Evolutionary conservation across 164 flowering plant species (phyloP).

Genomic region (Piper longum): DNA sequence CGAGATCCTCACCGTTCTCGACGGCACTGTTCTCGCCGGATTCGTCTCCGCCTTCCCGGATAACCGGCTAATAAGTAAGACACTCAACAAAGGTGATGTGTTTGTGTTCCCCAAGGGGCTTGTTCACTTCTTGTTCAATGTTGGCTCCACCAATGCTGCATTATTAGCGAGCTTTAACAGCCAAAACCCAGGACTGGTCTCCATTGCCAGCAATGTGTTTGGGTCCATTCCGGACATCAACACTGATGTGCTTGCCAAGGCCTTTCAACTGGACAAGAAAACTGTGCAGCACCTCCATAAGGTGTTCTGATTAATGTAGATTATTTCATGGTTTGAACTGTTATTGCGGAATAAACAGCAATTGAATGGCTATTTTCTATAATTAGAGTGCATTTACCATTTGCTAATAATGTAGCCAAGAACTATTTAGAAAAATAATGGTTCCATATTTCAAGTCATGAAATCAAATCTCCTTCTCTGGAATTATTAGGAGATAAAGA

Average conservation of each 20-base stretch:
- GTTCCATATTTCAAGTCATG: too few species aligned
- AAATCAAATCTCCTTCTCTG: too few species aligned
- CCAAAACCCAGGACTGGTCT: not conserved
- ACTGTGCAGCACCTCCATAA: not conserved
- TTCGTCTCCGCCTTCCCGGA: constrained; percentile 1
- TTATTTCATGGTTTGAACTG: too few species aligned
- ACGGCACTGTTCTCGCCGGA: constrained; percentile 1
- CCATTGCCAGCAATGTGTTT: not conserved
- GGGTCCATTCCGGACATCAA: not conserved
- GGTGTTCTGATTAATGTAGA: too few species aligned
- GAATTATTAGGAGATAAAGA: too few species aligned
- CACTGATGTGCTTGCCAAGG: not conserved
- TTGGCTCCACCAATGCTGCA: not conserved
- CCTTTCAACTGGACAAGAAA: constrained; percentile 1
- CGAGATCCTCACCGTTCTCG: constrained; percentile 3
- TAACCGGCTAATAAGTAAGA: not conserved
- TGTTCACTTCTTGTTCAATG: constrained; percentile 2
- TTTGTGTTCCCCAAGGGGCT: constrained; percentile 4
- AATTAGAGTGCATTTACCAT: too few species aligned
- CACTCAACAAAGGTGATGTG: constrained; percentile 1
- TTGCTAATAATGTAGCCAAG: too few species aligned
- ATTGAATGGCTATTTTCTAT: too few species aligned
- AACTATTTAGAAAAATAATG: too few species aligned
- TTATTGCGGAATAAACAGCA: too few species aligned
- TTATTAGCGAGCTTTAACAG: not conserved